Evolutionary conservation across 208 protist genomes (phyloP).

Genomic region (Wallacemonas rigidus): DNA sequence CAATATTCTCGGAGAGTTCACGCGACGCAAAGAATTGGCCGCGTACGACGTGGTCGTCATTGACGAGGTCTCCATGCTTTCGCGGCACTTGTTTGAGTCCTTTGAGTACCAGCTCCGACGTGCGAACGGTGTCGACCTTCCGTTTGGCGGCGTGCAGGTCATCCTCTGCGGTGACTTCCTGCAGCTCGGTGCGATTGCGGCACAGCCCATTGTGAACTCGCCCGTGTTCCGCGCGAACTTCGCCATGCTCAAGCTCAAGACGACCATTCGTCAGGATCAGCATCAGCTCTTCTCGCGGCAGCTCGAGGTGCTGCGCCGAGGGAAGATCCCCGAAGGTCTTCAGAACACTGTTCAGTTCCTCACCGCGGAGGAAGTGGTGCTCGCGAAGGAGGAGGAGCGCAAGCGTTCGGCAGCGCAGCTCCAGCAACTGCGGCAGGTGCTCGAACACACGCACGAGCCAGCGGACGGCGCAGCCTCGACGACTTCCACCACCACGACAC

Average conservation of each 20-base stretch:
- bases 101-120: constrained; percentile 77
- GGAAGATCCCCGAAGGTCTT: constrained; percentile 62
- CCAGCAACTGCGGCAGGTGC: constrained; percentile 28
- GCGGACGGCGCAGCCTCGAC: no score
- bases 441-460: constrained; percentile 5
- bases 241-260: constrained; percentile 77
- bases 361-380: constrained; percentile 23
- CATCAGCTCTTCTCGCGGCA: constrained; percentile 59
- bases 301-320: constrained; percentile 75
- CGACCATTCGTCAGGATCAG: constrained; percentile 55
- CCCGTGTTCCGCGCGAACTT: constrained; percentile 78
- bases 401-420: constrained; percentile 27
- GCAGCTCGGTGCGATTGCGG: constrained; percentile 81
- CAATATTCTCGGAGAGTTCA: constrained; percentile 77
- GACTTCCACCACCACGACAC: no score
- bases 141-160: constrained; percentile 93
- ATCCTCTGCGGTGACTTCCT: constrained; percentile 93
- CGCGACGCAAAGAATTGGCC: constrained; percentile 56
- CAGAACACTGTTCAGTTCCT: constrained; percentile 63
- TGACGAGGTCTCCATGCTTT: constrained; percentile 93
- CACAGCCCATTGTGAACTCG: constrained; percentile 62
- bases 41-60: constrained; percentile 92
- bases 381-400: constrained; percentile 24
- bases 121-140: constrained; percentile 74
- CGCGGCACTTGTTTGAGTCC: constrained; percentile 75